Conservation (phyloP, 1,284 basidiomycete genomes). For the Singerocomus rubriflavus region DNA sequence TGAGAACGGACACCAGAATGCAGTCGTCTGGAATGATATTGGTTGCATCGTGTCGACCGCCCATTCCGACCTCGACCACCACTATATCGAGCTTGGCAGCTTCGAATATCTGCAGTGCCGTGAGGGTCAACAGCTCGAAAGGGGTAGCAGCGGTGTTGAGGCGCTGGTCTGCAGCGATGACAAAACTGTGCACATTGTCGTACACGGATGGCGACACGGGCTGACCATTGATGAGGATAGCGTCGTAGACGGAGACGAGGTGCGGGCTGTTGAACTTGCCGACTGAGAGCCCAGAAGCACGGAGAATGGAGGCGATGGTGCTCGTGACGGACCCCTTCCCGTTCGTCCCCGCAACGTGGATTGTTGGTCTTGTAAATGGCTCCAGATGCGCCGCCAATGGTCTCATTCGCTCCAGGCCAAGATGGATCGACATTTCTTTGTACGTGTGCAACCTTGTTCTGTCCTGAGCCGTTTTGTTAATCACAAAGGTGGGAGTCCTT, state of each 20-base stretch:
- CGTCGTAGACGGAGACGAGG: conserved; percentile 77
- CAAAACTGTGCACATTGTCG: conserved; percentile 41
- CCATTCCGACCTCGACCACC: conserved; percentile 94
- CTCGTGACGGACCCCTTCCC: conserved; percentile 95
- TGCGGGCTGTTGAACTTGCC: conserved; percentile 95
- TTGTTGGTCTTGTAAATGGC: conserved; percentile 73
- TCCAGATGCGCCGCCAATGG: conserved; percentile 60
- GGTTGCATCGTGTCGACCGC: conserved; percentile 90
- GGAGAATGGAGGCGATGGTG: conserved; percentile 76
- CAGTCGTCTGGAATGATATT: conserved; percentile 76
- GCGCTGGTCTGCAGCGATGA: conserved; percentile 51
- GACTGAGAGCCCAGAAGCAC: conserved; percentile 51
- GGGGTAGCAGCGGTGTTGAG: conserved; percentile 54
- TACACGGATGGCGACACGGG: conserved; percentile 57
- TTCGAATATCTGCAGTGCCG: conserved; percentile 75
- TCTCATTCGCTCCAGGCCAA: conserved; percentile 72
- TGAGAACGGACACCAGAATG: conserved; percentile 78
- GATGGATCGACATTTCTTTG: conserved; percentile 65
- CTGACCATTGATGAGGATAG: conserved; percentile 65
- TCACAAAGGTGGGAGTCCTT: neutral
- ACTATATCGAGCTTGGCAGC: conserved; percentile 69
- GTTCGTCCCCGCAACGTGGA: conserved; percentile 96
- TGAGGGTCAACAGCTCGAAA: conserved; percentile 86
- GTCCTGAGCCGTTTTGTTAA: neutral
- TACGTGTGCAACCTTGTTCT: neutral